These are phyloP conservation scores for Fereydounia khargensis DNA, from an alignment of 1,284 basidiomycete species.

Conservation along the genomic window DNA sequence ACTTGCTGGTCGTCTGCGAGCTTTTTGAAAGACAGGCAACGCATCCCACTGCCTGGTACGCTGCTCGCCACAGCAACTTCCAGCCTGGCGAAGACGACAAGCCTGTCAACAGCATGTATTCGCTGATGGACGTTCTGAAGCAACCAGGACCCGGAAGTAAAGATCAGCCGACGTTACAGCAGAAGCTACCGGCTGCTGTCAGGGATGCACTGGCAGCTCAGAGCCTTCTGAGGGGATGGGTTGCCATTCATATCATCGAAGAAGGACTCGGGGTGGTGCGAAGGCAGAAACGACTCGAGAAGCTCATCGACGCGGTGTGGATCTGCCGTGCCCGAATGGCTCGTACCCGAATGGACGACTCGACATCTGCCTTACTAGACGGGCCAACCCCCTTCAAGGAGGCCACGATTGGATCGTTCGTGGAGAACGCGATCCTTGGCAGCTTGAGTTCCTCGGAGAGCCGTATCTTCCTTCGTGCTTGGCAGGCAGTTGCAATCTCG, in stretches of 20 bases:
- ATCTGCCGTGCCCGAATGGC: slow-evolving; percentile 49
- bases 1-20: slow-evolving; percentile 43
- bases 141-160: slow-evolving; percentile 3
- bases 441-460: slow-evolving; percentile 43
- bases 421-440: slow-evolving; percentile 48
- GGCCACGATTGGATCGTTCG: slow-evolving; percentile 46
- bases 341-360: slow-evolving; percentile 12
- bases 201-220: slow-evolving; percentile 46
- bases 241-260: slow-evolving; percentile 50
- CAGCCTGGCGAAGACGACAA: slow-evolving; percentile 27
- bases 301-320: slow-evolving; percentile 49
- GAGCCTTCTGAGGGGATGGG: slow-evolving; percentile 46
- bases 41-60: slow-evolving; percentile 40
- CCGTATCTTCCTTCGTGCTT: slow-evolving; percentile 44
- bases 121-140: slow-evolving; percentile 37
- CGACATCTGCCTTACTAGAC: slow-evolving; percentile 1
- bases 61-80: slow-evolving; percentile 5
- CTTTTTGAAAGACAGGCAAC: slow-evolving; percentile 38
- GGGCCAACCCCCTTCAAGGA: slow-evolving; percentile 33
- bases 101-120: slow-evolving; percentile 46
- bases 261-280: slow-evolving; percentile 39
- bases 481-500: slow-evolving; percentile 43
- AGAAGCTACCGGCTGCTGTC: slow-evolving; percentile 35
- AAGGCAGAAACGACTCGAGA: slow-evolving; percentile 38
- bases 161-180: slow-evolving; percentile 16